These are phyloP conservation scores for Breviolum minutum DNA, from an alignment of 73 alveolate genomes.

Conservation along the genomic window DNA sequence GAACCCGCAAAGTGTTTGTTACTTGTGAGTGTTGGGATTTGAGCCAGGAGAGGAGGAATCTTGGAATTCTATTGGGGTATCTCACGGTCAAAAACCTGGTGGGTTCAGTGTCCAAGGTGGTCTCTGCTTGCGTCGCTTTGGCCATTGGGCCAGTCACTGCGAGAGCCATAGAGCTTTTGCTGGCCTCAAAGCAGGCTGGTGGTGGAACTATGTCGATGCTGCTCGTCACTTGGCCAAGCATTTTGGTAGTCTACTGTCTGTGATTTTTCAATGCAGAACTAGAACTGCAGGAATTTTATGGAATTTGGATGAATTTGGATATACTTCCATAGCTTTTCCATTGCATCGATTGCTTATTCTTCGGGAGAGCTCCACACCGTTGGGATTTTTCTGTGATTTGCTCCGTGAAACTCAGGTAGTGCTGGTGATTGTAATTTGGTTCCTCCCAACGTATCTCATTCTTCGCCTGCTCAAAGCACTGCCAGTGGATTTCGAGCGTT, in stretches of 20 bases:
- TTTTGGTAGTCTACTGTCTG: no score
- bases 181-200: not conserved
- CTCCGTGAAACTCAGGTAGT: not conserved
- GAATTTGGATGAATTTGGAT: not conserved
- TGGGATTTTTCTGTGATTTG: not conserved
- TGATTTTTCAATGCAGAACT: not conserved
- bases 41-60: not conserved
- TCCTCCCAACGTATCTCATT: slow-evolving; percentile 25
- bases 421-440: slow-evolving; percentile 38
- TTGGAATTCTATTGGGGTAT: not conserved
- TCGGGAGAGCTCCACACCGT: not conserved
- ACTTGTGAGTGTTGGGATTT: no score
- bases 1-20: no score
- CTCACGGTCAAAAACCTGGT: not conserved
- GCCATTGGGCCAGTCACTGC: slow-evolving; percentile 83
- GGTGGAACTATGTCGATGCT: not conserved
- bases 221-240: not conserved
- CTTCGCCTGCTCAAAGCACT: slow-evolving; percentile 41
- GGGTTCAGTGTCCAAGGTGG: slow-evolving; percentile 12
- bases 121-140: slow-evolving; percentile 53
- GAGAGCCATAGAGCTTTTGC: slow-evolving; percentile 35
- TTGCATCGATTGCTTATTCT: no score
- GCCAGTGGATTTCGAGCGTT: slow-evolving; percentile 23
- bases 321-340: not conserved
- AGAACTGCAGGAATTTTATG: not conserved